Conservation (phyloP, 768 basidiomycete species). For the Asterophora parasitica region DNA sequence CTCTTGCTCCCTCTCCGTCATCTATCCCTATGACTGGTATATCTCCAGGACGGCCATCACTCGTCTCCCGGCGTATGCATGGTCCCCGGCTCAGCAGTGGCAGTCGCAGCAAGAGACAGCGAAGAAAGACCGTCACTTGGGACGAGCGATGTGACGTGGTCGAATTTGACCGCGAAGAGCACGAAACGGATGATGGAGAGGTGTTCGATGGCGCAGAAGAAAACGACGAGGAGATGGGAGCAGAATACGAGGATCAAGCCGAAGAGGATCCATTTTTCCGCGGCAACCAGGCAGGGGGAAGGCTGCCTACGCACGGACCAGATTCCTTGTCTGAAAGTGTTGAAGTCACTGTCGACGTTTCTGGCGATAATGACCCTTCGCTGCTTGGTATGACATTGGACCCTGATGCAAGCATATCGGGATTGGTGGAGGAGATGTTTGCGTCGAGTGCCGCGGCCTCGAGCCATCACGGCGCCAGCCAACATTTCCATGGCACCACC, state of each 20-base stretch:
- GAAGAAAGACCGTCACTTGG: conserved; percentile 76
- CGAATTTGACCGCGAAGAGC: conserved; percentile 64
- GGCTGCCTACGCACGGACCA: conserved; percentile 18
- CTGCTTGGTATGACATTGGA: conserved; percentile 31
- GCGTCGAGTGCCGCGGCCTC: conserved; percentile 29
- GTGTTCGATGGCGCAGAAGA: conserved; percentile 25
- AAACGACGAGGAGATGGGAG: conserved; percentile 21
- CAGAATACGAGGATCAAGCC: conserved; percentile 25
- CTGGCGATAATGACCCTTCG: conserved; percentile 29
- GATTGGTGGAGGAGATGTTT: conserved; percentile 70
- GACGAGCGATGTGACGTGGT: conserved; percentile 77
- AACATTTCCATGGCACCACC: neutral
- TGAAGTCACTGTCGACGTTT: conserved; percentile 34
- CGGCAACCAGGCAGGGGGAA: conserved; percentile 27
- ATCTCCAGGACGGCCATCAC: conserved; percentile 60
- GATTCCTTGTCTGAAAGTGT: conserved; percentile 42
- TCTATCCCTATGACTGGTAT: conserved; percentile 26
- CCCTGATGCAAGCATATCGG: conserved; percentile 58
- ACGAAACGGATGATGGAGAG: conserved; percentile 25
- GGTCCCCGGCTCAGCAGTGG: conserved; percentile 64
- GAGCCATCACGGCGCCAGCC: neutral
- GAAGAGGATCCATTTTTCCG: conserved; percentile 42
- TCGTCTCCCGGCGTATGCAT: conserved; percentile 68
- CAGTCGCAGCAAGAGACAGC: conserved; percentile 37
- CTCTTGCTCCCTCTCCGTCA: conserved; percentile 23